Conservation (phyloP, 192 early-diverging fungal genomes). For the Kickxella alabastrina region DNA sequence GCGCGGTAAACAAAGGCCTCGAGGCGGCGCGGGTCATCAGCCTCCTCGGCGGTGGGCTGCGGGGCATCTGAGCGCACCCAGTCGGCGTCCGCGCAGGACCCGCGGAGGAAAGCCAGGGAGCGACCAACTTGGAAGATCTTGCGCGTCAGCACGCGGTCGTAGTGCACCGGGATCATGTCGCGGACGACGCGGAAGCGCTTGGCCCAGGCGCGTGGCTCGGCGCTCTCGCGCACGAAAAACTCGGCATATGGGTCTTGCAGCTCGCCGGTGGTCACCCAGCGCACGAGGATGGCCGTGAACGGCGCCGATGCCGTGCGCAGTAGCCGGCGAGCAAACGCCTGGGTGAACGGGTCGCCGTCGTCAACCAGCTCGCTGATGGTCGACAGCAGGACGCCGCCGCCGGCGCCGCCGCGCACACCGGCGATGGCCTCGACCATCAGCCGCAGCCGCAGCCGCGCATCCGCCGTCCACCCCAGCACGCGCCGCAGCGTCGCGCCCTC, state of each 20-base stretch:
- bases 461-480: conserved; percentile 80
- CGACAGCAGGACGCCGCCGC: conserved; percentile 50
- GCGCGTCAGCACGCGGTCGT: conserved; percentile 67
- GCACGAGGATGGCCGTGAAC: conserved; percentile 85
- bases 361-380: conserved; percentile 76
- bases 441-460: conserved; percentile 70
- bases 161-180: conserved; percentile 87
- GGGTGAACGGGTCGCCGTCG: conserved; percentile 90
- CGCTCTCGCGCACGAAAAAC: conserved; percentile 77
- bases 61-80: conserved; percentile 49
- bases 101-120: conserved; percentile 77
- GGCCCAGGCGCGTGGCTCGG: conserved; percentile 75
- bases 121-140: conserved; percentile 89
- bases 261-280: conserved; percentile 94
- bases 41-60: conserved; percentile 33
- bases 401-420: conserved; percentile 30
- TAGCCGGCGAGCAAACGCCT: conserved; percentile 69
- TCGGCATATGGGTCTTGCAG: conserved; percentile 88
- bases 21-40: conserved; percentile 65
- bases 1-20: conserved; percentile 71
- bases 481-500: conserved; percentile 76
- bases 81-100: conserved; percentile 60
- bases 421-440: conserved; percentile 60
- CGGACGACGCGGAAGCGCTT: conserved; percentile 67
- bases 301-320: conserved; percentile 74